phyloP scores from a whole-genome alignment of 2,329 filamentous ascomycete genomes.

The Ceratocystis cubensis region DNA sequence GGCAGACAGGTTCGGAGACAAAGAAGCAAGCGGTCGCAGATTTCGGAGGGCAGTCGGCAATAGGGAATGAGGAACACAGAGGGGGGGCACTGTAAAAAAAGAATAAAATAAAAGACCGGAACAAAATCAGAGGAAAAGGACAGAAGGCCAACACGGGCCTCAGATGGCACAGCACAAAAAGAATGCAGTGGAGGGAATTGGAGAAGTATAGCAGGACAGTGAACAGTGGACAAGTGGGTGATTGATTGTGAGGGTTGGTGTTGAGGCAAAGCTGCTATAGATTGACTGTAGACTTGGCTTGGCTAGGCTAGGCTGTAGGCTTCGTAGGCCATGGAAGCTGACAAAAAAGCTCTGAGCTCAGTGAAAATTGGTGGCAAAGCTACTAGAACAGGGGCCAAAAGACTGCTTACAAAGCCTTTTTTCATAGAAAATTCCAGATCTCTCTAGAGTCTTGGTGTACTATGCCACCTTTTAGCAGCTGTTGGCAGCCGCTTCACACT shows the following conservation, averaged over 20 bases:
- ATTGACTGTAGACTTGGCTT: too few relatives aligned
- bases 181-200: not conserved
- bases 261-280: too few relatives aligned
- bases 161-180: not conserved
- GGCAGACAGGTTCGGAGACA: not conserved
- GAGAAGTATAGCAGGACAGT: not conserved
- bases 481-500: not conserved
- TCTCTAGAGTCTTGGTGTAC: not conserved
- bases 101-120: not conserved
- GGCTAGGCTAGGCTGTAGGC: not conserved
- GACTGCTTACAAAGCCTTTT: slow-evolving; percentile 17
- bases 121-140: not conserved
- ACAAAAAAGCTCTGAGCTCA: not conserved
- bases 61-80: slow-evolving; percentile 1
- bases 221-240: not conserved
- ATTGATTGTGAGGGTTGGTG: not conserved
- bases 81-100: not conserved
- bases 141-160: slow-evolving; percentile 8
- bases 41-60: not conserved
- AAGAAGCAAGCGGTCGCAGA: not conserved
- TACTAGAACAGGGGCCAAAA: not conserved
- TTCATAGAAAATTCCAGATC: slow-evolving; percentile 24
- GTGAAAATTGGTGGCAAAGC: not conserved
- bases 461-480: not conserved
- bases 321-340: not conserved